Evolutionary conservation across 2,329 filamentous ascomycete species (phyloP).

Genomic region (Chaetothyriales sp.): DNA sequence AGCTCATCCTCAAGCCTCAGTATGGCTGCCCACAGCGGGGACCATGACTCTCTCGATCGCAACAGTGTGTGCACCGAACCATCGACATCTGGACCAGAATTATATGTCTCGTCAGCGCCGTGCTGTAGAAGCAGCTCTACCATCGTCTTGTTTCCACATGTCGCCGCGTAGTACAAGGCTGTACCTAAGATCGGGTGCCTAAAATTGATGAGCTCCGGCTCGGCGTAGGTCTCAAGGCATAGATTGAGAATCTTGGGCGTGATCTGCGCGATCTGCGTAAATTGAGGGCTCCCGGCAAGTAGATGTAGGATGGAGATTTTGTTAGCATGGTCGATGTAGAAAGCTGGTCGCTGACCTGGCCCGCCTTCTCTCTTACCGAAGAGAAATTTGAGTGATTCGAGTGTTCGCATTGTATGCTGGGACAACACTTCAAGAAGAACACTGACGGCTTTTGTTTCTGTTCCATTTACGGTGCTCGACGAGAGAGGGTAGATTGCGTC

Average conservation of each 20-base stretch:
- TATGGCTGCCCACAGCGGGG: slow-evolving; percentile 1
- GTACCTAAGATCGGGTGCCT: slow-evolving; percentile 1
- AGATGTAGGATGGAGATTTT: slow-evolving; percentile 1
- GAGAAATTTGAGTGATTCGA: slow-evolving; percentile 1
- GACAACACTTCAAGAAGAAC: slow-evolving; percentile 2
- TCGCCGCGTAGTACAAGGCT: slow-evolving; percentile 1
- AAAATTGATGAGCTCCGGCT: slow-evolving; percentile 1
- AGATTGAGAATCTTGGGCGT: slow-evolving; percentile 1
- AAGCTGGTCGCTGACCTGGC: slow-evolving; percentile 1
- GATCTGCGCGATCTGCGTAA: slow-evolving; percentile 1
- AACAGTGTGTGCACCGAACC: slow-evolving; percentile 1
- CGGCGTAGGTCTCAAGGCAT: not conserved
- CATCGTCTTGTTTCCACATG: slow-evolving; percentile 6
- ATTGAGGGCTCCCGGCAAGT: slow-evolving; percentile 1
- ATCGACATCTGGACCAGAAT: slow-evolving; percentile 1
- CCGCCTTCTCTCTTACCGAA: not conserved
- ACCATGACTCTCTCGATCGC: slow-evolving; percentile 1
- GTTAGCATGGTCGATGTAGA: not conserved
- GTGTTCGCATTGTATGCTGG: slow-evolving; percentile 1
- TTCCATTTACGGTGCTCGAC: not conserved
- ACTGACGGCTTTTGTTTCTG: not conserved
- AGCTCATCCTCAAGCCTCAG: slow-evolving; percentile 1
- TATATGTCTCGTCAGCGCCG: slow-evolving; percentile 4
- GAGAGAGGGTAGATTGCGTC: slow-evolving; percentile 1
- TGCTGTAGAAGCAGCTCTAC: slow-evolving; percentile 7